Conservation (phyloP, 164 flowering plant genomes). For the Vitis labrusca region DNA sequence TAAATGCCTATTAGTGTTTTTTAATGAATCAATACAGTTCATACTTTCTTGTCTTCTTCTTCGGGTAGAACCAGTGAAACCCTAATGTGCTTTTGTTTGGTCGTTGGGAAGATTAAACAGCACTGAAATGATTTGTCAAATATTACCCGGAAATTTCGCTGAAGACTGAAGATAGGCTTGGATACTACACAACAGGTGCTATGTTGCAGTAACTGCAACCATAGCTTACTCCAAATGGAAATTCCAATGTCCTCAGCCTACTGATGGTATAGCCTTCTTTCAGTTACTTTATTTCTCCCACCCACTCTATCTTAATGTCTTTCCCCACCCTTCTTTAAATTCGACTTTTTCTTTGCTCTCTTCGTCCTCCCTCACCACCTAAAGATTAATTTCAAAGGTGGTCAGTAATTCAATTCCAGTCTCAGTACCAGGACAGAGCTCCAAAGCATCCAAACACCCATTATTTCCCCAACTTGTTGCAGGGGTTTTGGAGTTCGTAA, state of each 20-base stretch:
- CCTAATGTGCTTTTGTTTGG: neutral
- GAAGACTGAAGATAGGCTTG: neutral
- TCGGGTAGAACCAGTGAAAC: neutral
- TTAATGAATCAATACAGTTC: no score
- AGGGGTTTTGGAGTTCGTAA: no score
- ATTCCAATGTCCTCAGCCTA: neutral
- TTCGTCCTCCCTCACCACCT: no score
- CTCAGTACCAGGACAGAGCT: no score
- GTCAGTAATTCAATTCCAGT: no score
- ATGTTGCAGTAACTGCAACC: neutral
- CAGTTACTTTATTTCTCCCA: neutral
- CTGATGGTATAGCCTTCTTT: neutral
- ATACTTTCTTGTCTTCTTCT: no score
- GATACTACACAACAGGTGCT: neutral
- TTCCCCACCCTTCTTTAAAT: no score
- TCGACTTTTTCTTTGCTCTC: no score
- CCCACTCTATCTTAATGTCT: neutral
- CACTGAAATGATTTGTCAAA: slow-evolving; percentile 6
- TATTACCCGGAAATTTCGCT: slow-evolving; percentile 8
- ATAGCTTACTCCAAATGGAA: neutral
- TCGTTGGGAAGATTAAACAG: neutral
- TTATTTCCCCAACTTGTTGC: no score
- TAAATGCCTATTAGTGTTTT: no score
- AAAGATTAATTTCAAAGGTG: no score
- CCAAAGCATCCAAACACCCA: no score